Base-by-base conservation (phyloP, 1,284 basidiomycete genomes). In the Ustilago shanxiensis region DNA sequence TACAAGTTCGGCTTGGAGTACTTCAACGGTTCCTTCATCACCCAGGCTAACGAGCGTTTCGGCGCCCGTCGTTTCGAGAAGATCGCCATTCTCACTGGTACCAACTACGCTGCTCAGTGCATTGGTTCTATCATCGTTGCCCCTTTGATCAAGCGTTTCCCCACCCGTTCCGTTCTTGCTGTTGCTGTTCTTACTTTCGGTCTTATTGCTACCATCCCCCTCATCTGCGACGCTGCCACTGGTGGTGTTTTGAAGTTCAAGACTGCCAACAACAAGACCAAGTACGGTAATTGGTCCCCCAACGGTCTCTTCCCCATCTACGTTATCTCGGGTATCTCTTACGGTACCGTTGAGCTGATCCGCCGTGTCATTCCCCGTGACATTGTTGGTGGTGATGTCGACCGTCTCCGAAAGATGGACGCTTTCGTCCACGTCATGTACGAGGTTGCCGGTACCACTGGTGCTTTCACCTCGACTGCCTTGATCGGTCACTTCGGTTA, bases 321-420 rank as follows among this genome's bases (percentile, higher is more conserved):
- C 66, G 73, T 72, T 35, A 70, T 81, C 58, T 79, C 80, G n/a
- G 86, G 86, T 66, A 72, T 87, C 66, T 71, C 79, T 13, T 86
- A 86, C 72, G 86, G 86, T 41, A 86, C 85, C 73, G 83, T 87
- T 41, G 86, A 87, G 66, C 75, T 87, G 16, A 87, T 87, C 65
- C 82, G 86, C 39, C 79, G 86, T 44, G 83, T 86, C 72, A 87
- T 87, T 31, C 83, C 80, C 28, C 65, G 83, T 60, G 83, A 86
- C 72, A 83, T 86, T 61, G 84, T 84, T 18, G 84, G 84, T 35
- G 82, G 83, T 33, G 82, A 85, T 70, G 77, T 81, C 2, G 60
- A 73, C 39, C 63, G 83, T 59, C 81, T 87, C 7, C 73, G 85
- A 50, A 80, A 83, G 64, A 87, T 86, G 86, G 86, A 87, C 59